Evolutionary conservation across 495 filamentous ascomycete species (phyloP).

Genomic region (Neohortaea acidophila): DNA sequence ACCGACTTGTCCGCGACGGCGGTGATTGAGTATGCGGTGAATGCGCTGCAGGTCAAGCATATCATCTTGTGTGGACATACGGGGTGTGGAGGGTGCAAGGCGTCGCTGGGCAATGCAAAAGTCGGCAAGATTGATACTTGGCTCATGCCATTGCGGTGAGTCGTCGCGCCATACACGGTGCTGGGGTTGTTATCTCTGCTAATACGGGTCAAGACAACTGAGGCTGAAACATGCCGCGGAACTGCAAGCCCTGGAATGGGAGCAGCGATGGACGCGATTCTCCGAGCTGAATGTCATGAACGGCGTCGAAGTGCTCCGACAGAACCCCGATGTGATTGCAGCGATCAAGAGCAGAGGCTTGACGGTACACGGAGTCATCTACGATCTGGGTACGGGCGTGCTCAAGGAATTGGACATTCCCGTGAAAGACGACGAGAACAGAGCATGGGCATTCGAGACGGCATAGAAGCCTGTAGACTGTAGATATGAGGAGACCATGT

Average conservation of each 20-base stretch:
- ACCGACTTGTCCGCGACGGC: conserved; percentile 56
- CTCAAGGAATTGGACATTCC: conserved; percentile 20
- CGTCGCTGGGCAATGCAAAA: conserved; percentile 47
- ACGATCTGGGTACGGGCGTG: conserved; percentile 22
- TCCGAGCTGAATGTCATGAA: conserved; percentile 26
- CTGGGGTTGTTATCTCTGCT: no score
- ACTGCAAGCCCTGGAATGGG: conserved; percentile 24
- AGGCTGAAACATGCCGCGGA: conserved; percentile 38
- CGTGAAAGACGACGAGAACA: neutral
- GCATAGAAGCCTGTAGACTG: no score
- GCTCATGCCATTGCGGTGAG: conserved; percentile 56
- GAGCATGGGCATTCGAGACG: neutral
- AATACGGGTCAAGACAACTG: no score
- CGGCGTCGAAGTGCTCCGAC: conserved; percentile 21
- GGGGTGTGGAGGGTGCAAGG: conserved; percentile 58
- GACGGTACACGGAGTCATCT: conserved; percentile 26
- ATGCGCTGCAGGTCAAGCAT: conserved; percentile 57
- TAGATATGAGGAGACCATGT: no score
- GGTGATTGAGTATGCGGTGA: conserved; percentile 69
- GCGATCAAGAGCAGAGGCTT: conserved; percentile 25
- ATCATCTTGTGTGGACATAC: conserved; percentile 74
- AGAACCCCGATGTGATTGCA: conserved; percentile 20
- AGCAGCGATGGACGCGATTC: conserved; percentile 11
- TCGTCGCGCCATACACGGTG: no score
- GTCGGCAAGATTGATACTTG: conserved; percentile 64